Evolutionary conservation across 768 basidiomycete species (phyloP).

Genomic region (Mycena latifolia): DNA sequence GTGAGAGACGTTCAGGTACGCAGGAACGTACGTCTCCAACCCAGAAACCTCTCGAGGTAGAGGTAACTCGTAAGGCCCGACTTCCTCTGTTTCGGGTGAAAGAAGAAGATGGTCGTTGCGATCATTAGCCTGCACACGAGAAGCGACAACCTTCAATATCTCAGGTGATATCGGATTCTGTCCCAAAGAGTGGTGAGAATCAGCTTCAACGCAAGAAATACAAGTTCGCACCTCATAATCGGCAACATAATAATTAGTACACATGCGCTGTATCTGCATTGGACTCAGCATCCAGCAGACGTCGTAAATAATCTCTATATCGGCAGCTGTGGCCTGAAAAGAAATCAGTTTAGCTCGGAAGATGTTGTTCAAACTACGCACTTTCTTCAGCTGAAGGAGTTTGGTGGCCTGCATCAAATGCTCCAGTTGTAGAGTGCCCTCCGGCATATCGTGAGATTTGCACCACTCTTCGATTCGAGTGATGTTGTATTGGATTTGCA

Average conservation of each 20-base stretch:
- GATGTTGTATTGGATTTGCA: conserved; percentile 99
- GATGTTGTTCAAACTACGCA: conserved; percentile 41
- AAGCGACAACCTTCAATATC: conserved; percentile 96
- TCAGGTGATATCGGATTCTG: conserved; percentile 98
- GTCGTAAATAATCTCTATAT: conserved; percentile 99
- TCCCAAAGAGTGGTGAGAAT: conserved; percentile 6
- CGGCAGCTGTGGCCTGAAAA: conserved; percentile 85
- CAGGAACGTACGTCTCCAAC: conserved; percentile 95
- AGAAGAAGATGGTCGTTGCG: conserved; percentile 97
- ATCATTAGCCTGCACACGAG: conserved; percentile 95
- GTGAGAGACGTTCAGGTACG: conserved; percentile 91
- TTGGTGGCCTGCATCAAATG: conserved; percentile 99
- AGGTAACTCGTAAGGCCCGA: conserved; percentile 94
- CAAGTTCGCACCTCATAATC: conserved; percentile 88
- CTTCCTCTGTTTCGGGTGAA: conserved; percentile 96
- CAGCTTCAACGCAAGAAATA: background rate
- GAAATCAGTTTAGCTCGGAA: background rate
- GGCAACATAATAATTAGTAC: conserved; percentile 98
- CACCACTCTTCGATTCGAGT: conserved; percentile 99
- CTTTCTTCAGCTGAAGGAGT: conserved; percentile 97
- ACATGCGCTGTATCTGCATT: conserved; percentile 99
- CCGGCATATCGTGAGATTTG: conserved; percentile 99
- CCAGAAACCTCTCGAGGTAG: conserved; percentile 95
- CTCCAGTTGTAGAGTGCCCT: conserved; percentile 96
- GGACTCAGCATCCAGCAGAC: conserved; percentile 99